phyloP scores from a whole-genome alignment of 2,329 filamentous ascomycete species.

The Dryadomyces sulphureus region DNA sequence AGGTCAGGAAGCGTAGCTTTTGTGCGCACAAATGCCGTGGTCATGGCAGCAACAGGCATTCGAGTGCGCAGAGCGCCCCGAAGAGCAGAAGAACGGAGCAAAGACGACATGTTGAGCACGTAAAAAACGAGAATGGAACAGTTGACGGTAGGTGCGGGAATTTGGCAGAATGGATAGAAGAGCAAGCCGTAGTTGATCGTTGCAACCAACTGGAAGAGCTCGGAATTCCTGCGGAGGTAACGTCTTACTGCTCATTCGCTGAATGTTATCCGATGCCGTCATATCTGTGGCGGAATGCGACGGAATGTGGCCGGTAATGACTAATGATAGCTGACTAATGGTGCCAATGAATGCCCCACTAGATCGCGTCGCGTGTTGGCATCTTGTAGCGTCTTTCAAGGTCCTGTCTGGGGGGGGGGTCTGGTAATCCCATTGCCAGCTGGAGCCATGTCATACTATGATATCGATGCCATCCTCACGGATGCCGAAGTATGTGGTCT shows the following conservation, averaged over 20 bases:
- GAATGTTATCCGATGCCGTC: constrained; percentile 1
- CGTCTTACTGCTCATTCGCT: constrained; percentile 1
- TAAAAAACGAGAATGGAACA: background rate
- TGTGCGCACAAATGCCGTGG: constrained; percentile 63
- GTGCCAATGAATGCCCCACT: too few relatives aligned
- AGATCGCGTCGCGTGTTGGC: too few relatives aligned
- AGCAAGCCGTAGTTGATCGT: background rate
- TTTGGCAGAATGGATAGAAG: background rate
- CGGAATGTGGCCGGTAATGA: background rate
- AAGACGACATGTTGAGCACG: constrained; percentile 6
- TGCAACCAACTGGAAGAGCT: background rate
- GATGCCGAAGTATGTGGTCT: constrained; percentile 51
- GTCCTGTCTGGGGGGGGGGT: too few relatives aligned
- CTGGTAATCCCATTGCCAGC: too few relatives aligned
- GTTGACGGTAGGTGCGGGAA: background rate
- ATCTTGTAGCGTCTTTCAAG: background rate
- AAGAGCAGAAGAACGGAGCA: constrained; percentile 43
- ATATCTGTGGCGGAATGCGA: too few relatives aligned
- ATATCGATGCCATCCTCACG: constrained; percentile 70
- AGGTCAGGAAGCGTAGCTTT: constrained; percentile 93
- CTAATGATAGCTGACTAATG: too few relatives aligned
- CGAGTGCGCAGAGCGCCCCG: constrained; percentile 53
- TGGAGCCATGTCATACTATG: constrained; percentile 62
- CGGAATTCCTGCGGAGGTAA: constrained; percentile 2
- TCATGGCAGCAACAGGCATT: constrained; percentile 49